Evolutionary conservation across 2,329 filamentous ascomycete genomes (phyloP).

Genomic region (Penicillium decumbens): DNA sequence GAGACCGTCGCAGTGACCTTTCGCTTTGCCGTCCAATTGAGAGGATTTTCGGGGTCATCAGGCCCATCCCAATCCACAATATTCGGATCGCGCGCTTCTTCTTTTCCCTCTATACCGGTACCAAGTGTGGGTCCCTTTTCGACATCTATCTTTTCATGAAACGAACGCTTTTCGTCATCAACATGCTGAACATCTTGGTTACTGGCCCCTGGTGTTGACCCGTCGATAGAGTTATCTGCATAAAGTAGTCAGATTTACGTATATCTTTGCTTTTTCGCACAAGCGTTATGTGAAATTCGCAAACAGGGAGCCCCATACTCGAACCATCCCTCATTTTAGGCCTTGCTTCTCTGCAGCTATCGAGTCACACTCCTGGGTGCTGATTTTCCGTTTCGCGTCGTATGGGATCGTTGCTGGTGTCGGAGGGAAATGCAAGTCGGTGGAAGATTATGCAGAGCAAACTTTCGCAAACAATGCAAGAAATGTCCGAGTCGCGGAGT

Average conservation of each 20-base stretch:
- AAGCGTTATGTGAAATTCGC: not conserved
- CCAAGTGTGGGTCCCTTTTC: constrained; percentile 7
- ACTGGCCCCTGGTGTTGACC: constrained; percentile 15
- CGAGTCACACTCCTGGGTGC: not conserved
- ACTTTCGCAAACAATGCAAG: not conserved
- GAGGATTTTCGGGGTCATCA: constrained; percentile 44
- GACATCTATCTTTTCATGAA: constrained; percentile 4
- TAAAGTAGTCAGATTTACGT: not conserved
- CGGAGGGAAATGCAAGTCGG: not conserved
- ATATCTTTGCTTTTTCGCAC: not conserved
- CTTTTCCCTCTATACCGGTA: not conserved
- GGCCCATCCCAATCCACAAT: constrained; percentile 58
- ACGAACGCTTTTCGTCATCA: constrained; percentile 6
- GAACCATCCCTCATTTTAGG: not conserved
- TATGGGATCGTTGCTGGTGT: not conserved
- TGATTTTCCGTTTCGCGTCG: not conserved
- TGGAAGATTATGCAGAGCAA: not conserved
- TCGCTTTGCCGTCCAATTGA: constrained; percentile 26
- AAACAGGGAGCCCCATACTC: not conserved
- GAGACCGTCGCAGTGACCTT: constrained; percentile 48
- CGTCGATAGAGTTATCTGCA: constrained; percentile 13
- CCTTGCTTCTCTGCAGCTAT: not conserved
- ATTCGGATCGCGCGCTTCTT: constrained; percentile 38
- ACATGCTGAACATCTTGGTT: constrained; percentile 6
- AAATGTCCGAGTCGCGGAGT: not conserved